Base-by-base conservation (phyloP, 495 filamentous ascomycete genomes). In the Parathielavia appendiculata region DNA sequence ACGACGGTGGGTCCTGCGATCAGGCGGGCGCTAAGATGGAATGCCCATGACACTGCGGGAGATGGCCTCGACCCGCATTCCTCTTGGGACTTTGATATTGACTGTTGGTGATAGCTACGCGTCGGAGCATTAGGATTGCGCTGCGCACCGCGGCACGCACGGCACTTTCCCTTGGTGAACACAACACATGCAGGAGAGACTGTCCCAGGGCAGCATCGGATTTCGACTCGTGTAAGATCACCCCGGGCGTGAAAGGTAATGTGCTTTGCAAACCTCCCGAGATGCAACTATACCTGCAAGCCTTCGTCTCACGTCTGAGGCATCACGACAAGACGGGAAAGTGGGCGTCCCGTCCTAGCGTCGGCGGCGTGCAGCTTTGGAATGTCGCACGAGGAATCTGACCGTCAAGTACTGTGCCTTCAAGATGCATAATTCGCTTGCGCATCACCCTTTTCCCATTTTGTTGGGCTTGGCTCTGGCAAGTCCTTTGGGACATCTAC, bases 1-100 rank as follows among this genome's bases (percentile, higher is more conserved):
- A 54, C 55, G 40, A 50, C 39, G 23, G 44, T 34, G 26, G 39
- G 47, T 23, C 55, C 19, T 34, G 35, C 35, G 46, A 51, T 39
- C 43, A 48, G 44, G 39, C 55, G 56, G 55, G 60, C 54, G 59
- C 49, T 54, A 62, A 62, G 22, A 43, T 43, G 55, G 46, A 43
- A 34, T 20, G 23, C 36, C 20, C 32, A 49, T 48, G 35, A 48
- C 35, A 20, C 43, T n/a, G 14, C 54, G 35, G 40, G 26, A 38
- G 38, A 41, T 12, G 13, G 32, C 26, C 23, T 49, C 46, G 23
- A 49, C 46, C 17, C 22, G 46, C 23, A 34, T 34, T n/a, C 34
- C 34, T 40, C 9, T 17, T 40, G 16, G 38, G 40, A 36, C 22
- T 12, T 47, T 40, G 50, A 49, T 46, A 22, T 41, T 7, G 22